Percentiles rank a stretch among this genome's conserved stretches.
Evolutionary conservation across 2,329 filamentous ascomycete genomes (phyloP).

Genomic region (Ceratocystis alfenasii): DNA sequence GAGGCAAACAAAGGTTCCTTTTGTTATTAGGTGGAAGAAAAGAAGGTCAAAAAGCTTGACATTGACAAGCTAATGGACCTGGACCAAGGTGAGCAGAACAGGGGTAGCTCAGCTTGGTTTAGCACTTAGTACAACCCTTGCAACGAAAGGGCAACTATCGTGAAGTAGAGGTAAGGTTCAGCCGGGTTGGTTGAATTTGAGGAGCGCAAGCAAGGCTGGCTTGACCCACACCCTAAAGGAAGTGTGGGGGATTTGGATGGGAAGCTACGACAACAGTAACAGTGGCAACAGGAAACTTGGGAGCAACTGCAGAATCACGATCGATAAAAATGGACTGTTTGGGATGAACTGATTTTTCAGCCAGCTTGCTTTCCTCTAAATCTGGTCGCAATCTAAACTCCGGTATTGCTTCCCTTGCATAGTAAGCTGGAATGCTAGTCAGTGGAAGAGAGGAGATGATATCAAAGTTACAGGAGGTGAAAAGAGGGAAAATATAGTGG

Average conservation of each 20-base stretch:
- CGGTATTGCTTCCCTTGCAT: neutral
- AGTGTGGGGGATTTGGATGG: constrained; percentile 14
- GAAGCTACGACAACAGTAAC: neutral
- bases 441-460: neutral
- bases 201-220: neutral
- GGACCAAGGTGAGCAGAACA: neutral
- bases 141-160: neutral
- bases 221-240: constrained; percentile 2
- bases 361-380: neutral
- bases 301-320: neutral
- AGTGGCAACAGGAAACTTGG: neutral
- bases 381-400: no score
- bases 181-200: neutral
- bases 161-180: neutral
- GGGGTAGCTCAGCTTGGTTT: constrained; percentile 6
- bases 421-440: neutral
- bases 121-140: neutral
- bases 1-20: neutral
- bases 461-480: no score
- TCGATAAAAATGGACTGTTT: neutral
- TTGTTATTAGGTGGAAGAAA: neutral
- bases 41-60: neutral
- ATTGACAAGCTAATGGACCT: neutral
- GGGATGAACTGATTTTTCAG: neutral
- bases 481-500: neutral